Percentiles rank a stretch among this genome's conserved stretches.
phyloP scores from a whole-genome alignment of 2,329 filamentous ascomycete species.

The Colletotrichum tanaceti region DNA sequence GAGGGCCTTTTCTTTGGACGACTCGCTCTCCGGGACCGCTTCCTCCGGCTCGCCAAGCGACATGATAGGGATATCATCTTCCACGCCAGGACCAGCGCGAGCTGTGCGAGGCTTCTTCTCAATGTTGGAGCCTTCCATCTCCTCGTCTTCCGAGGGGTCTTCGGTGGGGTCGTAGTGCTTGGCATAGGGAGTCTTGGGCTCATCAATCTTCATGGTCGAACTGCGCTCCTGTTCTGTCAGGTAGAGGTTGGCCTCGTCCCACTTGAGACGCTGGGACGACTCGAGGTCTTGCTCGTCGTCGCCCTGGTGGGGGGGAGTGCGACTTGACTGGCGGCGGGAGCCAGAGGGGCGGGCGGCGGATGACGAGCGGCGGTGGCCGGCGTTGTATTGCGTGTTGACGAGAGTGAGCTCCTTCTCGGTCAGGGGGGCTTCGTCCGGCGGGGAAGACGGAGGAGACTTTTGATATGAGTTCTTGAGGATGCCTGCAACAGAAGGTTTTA shows the following conservation, averaged over 20 bases:
- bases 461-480: conserved; percentile 93
- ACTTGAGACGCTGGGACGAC: conserved; percentile 84
- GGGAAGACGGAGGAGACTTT: conserved; percentile 66
- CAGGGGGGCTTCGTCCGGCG: conserved; percentile 63
- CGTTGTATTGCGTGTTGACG: conserved; percentile 94
- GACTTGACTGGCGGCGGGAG: conserved; percentile 78
- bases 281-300: conserved; percentile 62
- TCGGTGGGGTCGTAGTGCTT: conserved; percentile 90
- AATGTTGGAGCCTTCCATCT: conserved; percentile 68
- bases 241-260: conserved; percentile 98
- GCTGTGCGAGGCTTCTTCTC: conserved; percentile 52
- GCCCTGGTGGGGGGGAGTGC: conserved; percentile 58
- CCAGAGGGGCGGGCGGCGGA: conserved; percentile 73
- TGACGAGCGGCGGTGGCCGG: conserved; percentile 86
- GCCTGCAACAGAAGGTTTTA: conserved; percentile 61
- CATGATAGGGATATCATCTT: conserved; percentile 88
- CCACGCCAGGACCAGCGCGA: conserved; percentile 42
- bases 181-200: conserved; percentile 97
- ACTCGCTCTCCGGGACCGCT: conserved; percentile 64
- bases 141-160: conserved; percentile 83
- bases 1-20: conserved; percentile 44
- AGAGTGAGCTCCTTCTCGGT: conserved; percentile 90
- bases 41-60: conserved; percentile 94
- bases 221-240: conserved; percentile 95
- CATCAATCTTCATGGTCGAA: conserved; percentile 98